Base-by-base conservation (phyloP, 1,284 basidiomycete species). In the Malassezia dermatis region DNA sequence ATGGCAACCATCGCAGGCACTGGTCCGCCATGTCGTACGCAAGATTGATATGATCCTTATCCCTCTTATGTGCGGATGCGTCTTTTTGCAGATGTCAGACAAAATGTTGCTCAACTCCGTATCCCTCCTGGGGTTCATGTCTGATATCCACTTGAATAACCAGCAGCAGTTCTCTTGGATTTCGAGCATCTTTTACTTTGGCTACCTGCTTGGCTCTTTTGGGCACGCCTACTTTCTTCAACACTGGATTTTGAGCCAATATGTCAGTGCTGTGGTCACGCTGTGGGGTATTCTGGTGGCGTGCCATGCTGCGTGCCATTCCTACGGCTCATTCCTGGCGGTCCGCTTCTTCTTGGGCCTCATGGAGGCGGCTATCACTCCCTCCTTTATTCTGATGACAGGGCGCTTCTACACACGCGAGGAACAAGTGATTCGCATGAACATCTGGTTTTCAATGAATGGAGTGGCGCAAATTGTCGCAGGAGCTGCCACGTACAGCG, bases 41-140 rank as follows among this genome's bases (percentile, higher is more conserved):
- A 75, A 74, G 56, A 67, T 74, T 44, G 73, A 75, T 59, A 10
- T 35, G 40, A 28, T 63, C 30, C 53, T 75, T 34, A 56, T 74
- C 48, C 72, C 72, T 0, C 50, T 74, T 12, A 43, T 37, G 40
- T 39, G 49, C 23, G 40, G 39, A 12, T 51, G 49, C 13, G 49
- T 41, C 35, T 27, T 34, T 13, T 48, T 73, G 4, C 71, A 73
- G 37, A 69, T 65, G 48, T 53, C 70, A 1, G 69, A 71, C 60
- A 73, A 73, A 54, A 66, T 58, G 13, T 62, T 58, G 26, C 57
- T 65, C 50, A 63, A 60, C 44, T 71, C 66, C 45, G 64, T 61
- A 50, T 56, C 53, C 37, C 62, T 74, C 13, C 55, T 71, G 28
- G 68, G 67, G 4, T 31, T 75, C 10, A 58, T 63, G 23, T 53